Percentiles rank a stretch among this genome's conserved stretches.
phyloP scores from a whole-genome alignment of 805 yeast genomes.

The Wickerhamomyces hampshirensis region DNA sequence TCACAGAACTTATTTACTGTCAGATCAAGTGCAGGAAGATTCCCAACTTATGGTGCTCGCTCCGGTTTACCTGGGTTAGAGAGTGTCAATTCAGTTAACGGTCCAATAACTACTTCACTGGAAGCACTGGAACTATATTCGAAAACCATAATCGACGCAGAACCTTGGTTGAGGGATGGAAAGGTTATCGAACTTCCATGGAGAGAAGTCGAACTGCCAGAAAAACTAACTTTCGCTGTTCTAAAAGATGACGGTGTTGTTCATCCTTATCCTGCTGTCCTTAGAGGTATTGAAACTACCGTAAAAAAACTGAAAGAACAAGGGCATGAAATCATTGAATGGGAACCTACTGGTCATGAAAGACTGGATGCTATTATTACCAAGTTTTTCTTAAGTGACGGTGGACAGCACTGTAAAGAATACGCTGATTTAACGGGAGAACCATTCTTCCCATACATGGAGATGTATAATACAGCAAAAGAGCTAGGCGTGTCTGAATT shows the following conservation, averaged over 20 bases:
- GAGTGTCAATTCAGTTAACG: slow-evolving; percentile 39
- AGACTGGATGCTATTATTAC: slow-evolving; percentile 30
- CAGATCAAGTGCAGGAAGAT: slow-evolving; percentile 42
- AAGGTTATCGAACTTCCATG: slow-evolving; percentile 38
- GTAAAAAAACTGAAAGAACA: slow-evolving; percentile 29
- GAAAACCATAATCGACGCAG: slow-evolving; percentile 25
- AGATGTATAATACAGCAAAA: slow-evolving; percentile 31
- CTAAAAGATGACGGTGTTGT: slow-evolving; percentile 38
- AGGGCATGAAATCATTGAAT: slow-evolving; percentile 49
- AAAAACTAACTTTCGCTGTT: slow-evolving; percentile 38
- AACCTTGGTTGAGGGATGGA: slow-evolving; percentile 42
- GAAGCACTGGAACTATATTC: slow-evolving; percentile 34
- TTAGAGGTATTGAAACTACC: slow-evolving; percentile 37
- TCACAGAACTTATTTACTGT: slow-evolving; percentile 37
- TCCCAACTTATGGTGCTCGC: slow-evolving; percentile 28
- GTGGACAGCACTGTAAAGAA: slow-evolving; percentile 33
- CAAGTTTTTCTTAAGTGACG: slow-evolving; percentile 33
- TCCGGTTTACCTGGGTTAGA: slow-evolving; percentile 22
- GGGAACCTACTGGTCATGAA: slow-evolving; percentile 38
- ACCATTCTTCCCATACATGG: slow-evolving; percentile 40
- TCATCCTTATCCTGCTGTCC: slow-evolving; percentile 45
- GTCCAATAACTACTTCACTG: slow-evolving; percentile 40
- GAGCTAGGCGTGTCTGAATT: slow-evolving; percentile 34
- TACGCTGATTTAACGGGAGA: slow-evolving; percentile 37
- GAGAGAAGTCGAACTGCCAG: slow-evolving; percentile 30